phyloP scores from a whole-genome alignment of 164 flowering plant genomes.

The Macadamia tetraphylla region DNA sequence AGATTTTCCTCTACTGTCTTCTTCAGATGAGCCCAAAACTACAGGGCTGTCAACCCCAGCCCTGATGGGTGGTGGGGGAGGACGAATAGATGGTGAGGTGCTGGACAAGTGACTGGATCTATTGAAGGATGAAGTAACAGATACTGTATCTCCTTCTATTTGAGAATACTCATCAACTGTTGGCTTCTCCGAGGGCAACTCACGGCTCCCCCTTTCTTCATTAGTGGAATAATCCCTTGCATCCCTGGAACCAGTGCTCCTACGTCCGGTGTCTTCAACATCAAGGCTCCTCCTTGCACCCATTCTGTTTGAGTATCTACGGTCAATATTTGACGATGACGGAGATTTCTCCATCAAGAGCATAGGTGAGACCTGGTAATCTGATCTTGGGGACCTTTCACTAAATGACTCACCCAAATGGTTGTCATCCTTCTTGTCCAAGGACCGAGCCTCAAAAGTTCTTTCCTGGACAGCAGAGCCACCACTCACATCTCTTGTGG shows the following conservation, averaged over 20 bases:
- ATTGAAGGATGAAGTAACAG: constrained; percentile 38
- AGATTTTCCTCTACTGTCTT: constrained; percentile 43
- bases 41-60: constrained; percentile 46
- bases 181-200: constrained; percentile 33
- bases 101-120: constrained; percentile 31
- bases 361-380: constrained; percentile 45
- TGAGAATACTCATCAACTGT: constrained; percentile 40
- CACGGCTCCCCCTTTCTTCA: constrained; percentile 52
- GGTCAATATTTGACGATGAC: constrained; percentile 51
- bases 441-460: constrained; percentile 25
- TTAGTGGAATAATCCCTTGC: constrained; percentile 36
- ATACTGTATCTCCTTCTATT: constrained; percentile 40
- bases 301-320: constrained; percentile 38
- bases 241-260: constrained; percentile 45
- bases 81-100: constrained; percentile 39
- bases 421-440: constrained; percentile 42
- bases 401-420: constrained; percentile 31
- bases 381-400: constrained; percentile 47
- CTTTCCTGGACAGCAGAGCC: constrained; percentile 29
- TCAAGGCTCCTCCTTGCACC: constrained; percentile 50
- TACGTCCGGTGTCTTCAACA: constrained; percentile 55
- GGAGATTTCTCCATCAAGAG: constrained; percentile 53
- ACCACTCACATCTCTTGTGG: constrained; percentile 27
- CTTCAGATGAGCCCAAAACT: constrained; percentile 42
- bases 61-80: constrained; percentile 45